Evolutionary conservation across 768 basidiomycete species (phyloP).

Genomic region (Phanerochaete sordida): DNA sequence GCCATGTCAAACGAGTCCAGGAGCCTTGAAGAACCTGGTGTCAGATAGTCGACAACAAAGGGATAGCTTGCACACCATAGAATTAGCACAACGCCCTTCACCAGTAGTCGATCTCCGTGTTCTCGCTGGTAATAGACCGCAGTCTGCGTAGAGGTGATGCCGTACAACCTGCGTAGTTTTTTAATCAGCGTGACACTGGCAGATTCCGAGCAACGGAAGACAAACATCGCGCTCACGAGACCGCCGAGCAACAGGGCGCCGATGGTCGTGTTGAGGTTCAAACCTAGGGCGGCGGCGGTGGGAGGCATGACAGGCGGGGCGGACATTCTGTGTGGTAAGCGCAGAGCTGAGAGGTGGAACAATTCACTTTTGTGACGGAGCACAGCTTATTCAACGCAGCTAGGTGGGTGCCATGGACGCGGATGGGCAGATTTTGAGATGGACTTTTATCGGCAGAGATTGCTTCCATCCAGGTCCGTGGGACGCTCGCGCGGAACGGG

Average conservation of each 20-base stretch:
- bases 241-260: conserved; percentile 55
- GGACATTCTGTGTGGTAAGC: background rate
- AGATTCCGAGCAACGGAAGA: too few relatives aligned
- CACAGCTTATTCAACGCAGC: background rate
- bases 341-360: background rate
- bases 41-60: background rate
- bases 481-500: background rate
- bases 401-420: background rate
- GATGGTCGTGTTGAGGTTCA: conserved; percentile 20
- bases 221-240: conserved; percentile 52
- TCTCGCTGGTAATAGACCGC: conserved; percentile 11
- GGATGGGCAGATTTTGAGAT: background rate
- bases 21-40: conserved; percentile 37
- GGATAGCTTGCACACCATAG: background rate
- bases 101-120: conserved; percentile 1
- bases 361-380: background rate
- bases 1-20: conserved; percentile 56
- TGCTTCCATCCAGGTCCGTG: background rate
- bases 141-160: conserved; percentile 15
- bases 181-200: background rate
- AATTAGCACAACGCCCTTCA: conserved; percentile 1
- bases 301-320: background rate
- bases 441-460: conserved; percentile 6
- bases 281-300: background rate
- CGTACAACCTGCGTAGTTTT: conserved; percentile 3